phyloP scores from a whole-genome alignment of 352 stramenopile genomes.

The Achlya hypogyna region DNA sequence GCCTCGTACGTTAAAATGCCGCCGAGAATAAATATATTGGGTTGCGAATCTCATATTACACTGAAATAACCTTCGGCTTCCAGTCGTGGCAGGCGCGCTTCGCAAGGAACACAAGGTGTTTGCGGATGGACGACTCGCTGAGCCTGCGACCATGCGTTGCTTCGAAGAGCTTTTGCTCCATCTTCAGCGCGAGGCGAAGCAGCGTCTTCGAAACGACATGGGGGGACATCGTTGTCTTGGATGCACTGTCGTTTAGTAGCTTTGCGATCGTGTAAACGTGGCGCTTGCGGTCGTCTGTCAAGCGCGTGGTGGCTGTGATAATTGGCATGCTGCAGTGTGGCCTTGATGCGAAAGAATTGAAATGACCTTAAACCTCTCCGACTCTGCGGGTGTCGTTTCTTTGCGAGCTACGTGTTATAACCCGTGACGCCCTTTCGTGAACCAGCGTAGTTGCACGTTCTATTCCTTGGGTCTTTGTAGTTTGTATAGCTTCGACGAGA shows the following conservation, averaged over 20 bases:
- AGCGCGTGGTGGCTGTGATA: neutral
- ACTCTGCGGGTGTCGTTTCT: neutral
- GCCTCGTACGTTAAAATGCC: neutral
- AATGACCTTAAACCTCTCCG: too few relatives aligned
- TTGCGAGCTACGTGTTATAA: neutral
- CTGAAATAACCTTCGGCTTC: neutral
- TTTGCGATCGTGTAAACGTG: neutral
- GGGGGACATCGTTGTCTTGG: neutral
- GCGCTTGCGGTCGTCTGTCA: neutral
- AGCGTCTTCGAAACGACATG: neutral
- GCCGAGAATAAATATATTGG: neutral
- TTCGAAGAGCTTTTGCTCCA: conserved; percentile 6
- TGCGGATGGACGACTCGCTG: neutral
- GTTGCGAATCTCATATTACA: neutral
- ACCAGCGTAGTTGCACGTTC: neutral
- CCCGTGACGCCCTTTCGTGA: neutral
- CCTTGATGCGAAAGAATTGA: too few relatives aligned
- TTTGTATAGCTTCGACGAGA: neutral
- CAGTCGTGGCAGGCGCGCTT: neutral
- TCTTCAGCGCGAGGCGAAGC: neutral
- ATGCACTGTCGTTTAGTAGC: neutral
- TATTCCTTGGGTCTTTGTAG: neutral
- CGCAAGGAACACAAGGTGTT: neutral
- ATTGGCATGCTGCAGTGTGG: neutral
- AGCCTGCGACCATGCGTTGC: neutral